Percentiles rank a stretch among this genome's conserved stretches.
Evolutionary conservation across 2,329 filamentous ascomycete species (phyloP).

Genomic region (Rhynchosporium secalis): DNA sequence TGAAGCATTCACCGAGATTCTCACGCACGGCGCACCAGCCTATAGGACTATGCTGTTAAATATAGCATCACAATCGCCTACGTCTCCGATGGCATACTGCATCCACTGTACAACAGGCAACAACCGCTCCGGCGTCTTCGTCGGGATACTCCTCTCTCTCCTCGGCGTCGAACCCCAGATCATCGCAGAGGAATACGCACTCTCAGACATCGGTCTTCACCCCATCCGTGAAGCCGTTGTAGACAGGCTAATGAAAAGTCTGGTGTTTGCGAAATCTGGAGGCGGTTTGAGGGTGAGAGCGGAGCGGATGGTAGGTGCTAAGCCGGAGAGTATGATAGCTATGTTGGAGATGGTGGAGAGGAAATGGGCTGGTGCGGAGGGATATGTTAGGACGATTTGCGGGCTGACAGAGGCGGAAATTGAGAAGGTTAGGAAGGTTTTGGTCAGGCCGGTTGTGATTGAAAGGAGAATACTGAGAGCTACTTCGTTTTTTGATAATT

Average conservation of each 20-base stretch:
- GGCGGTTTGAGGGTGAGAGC: conserved; percentile 24
- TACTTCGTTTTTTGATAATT: background rate
- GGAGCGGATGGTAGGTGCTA: conserved; percentile 33
- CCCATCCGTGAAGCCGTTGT: conserved; percentile 51
- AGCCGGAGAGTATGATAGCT: conserved; percentile 31
- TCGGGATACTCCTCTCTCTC: conserved; percentile 63
- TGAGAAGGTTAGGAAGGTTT: conserved; percentile 21
- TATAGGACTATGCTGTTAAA: conserved; percentile 52
- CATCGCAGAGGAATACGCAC: conserved; percentile 65
- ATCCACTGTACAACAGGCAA: conserved; percentile 77
- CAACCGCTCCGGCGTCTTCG: conserved; percentile 71
- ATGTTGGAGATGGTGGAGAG: conserved; percentile 30
- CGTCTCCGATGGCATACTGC: conserved; percentile 24
- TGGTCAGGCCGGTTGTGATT: conserved; percentile 12
- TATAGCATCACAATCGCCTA: conserved; percentile 35
- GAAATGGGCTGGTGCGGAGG: conserved; percentile 31
- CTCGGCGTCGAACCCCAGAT: conserved; percentile 57
- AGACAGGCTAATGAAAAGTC: conserved; percentile 28
- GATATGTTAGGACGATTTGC: conserved; percentile 23
- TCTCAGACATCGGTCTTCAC: conserved; percentile 62
- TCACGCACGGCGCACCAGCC: conserved; percentile 50
- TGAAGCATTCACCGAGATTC: conserved; percentile 61
- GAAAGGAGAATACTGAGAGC: conserved; percentile 11
- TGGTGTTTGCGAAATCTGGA: conserved; percentile 24
- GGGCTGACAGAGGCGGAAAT: conserved; percentile 25